Conservation (phyloP, 2,329 filamentous ascomycete species). For the Fusarium tjaetaba region DNA sequence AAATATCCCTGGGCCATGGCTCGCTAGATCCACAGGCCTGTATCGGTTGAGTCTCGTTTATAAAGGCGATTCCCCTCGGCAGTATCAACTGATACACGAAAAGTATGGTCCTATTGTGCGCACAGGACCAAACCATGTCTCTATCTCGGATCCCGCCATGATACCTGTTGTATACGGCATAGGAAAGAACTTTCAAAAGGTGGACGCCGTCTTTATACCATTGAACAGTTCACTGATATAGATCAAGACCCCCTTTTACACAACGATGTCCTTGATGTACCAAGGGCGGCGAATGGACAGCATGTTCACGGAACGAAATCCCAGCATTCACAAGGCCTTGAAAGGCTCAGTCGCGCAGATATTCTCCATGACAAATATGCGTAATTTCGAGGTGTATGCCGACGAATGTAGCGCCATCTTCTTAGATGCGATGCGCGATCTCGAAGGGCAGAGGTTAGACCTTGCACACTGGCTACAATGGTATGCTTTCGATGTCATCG, state of each 20-base stretch:
- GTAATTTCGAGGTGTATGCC: background rate
- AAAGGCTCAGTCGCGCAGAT: background rate
- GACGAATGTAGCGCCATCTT: background rate
- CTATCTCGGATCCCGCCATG: background rate
- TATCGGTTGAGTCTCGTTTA: background rate
- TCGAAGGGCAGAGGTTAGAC: background rate
- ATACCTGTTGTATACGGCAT: background rate
- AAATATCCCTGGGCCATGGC: background rate
- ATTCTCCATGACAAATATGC: background rate
- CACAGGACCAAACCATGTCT: background rate
- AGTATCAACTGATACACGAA: background rate
- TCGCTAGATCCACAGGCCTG: background rate
- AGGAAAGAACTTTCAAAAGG: background rate
- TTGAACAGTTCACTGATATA: background rate
- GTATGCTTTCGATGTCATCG: background rate
- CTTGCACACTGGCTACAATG: background rate
- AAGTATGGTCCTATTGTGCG: background rate
- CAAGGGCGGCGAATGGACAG: background rate
- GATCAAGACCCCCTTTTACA: background rate
- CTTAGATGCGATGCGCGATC: background rate
- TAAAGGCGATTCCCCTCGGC: background rate
- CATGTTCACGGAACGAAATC: background rate
- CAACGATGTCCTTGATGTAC: background rate
- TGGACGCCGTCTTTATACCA: fast-evolving
- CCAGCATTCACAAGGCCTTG: fast-evolving